phyloP scores from a whole-genome alignment of 176 grass and related monocot genomes.

The Tuctoria greenei region DNA sequence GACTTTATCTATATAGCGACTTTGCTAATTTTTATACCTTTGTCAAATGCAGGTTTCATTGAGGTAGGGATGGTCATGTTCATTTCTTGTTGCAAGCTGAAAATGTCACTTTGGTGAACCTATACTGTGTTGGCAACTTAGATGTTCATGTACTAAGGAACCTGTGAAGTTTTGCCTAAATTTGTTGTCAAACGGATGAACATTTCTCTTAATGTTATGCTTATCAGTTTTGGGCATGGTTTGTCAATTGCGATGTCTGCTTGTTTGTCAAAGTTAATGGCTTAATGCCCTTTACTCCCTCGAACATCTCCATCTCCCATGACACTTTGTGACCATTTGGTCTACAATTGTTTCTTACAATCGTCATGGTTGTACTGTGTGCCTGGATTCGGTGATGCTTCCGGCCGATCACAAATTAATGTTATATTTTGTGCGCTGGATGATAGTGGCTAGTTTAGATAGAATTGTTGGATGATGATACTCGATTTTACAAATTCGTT shows the following conservation, averaged over 20 bases:
- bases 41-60: constrained; percentile 24
- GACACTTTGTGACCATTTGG: too few relatives aligned
- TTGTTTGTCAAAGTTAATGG: background rate
- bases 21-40: background rate
- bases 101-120: constrained; percentile 18
- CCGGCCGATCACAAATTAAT: too few relatives aligned
- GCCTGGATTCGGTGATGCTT: too few relatives aligned
- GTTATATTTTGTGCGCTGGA: too few relatives aligned
- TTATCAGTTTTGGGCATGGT: background rate
- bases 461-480: too few relatives aligned
- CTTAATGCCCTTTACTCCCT: background rate
- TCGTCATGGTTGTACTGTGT: too few relatives aligned
- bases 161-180: constrained; percentile 35
- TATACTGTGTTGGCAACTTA: constrained; percentile 24
- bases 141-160: constrained; percentile 44
- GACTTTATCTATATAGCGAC: background rate
- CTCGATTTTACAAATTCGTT: too few relatives aligned
- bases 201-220: constrained; percentile 26
- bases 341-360: too few relatives aligned
- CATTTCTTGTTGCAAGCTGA: constrained; percentile 26
- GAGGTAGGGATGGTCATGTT: constrained; percentile 21
- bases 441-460: too few relatives aligned
- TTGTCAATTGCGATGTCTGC: background rate
- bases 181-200: constrained; percentile 19
- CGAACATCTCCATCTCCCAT: too few relatives aligned